Evolutionary conservation across 73 alveolate genomes (phyloP).

Genomic region (Tetrahymena elliotti): DNA sequence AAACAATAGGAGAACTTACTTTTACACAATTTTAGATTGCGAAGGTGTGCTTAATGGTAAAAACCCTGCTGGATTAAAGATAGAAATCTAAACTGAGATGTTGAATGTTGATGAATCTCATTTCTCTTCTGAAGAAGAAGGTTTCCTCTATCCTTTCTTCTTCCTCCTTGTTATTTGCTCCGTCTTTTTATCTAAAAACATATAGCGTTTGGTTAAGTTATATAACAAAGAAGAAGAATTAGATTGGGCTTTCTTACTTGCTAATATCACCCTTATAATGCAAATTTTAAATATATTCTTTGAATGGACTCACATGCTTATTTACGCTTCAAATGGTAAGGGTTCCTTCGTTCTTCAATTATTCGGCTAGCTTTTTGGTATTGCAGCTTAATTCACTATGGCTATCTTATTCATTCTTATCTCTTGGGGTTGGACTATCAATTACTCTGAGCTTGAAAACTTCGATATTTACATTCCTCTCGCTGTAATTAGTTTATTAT

Average conservation of each 20-base stretch:
- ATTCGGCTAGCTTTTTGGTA: slow-evolving; percentile 3
- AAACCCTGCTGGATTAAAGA: neutral
- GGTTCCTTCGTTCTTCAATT: slow-evolving; percentile 7
- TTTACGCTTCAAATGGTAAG: slow-evolving; percentile 14
- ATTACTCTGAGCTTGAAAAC: slow-evolving; percentile 24
- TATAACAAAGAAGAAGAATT: slow-evolving; percentile 16
- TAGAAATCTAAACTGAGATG: neutral
- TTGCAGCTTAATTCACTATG: slow-evolving; percentile 5
- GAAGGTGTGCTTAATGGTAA: neutral
- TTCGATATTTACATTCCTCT: slow-evolving; percentile 31
- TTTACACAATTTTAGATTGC: neutral
- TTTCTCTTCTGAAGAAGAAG: neutral
- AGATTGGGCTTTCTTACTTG: slow-evolving; percentile 33
- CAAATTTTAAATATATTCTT: slow-evolving; percentile 3
- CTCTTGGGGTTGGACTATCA: slow-evolving; percentile 46
- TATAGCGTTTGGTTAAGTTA: neutral
- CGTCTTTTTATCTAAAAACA: neutral
- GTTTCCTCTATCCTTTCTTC: neutral
- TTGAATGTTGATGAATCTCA: neutral
- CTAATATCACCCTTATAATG: slow-evolving; percentile 6
- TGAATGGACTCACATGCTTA: slow-evolving; percentile 14
- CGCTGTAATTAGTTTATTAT: neutral
- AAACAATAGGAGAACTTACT: neutral
- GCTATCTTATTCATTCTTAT: slow-evolving; percentile 8
- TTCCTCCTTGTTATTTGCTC: neutral